Base-by-base conservation (phyloP, 2,329 filamentous ascomycete genomes). In the Colletotrichum sp. region DNA sequence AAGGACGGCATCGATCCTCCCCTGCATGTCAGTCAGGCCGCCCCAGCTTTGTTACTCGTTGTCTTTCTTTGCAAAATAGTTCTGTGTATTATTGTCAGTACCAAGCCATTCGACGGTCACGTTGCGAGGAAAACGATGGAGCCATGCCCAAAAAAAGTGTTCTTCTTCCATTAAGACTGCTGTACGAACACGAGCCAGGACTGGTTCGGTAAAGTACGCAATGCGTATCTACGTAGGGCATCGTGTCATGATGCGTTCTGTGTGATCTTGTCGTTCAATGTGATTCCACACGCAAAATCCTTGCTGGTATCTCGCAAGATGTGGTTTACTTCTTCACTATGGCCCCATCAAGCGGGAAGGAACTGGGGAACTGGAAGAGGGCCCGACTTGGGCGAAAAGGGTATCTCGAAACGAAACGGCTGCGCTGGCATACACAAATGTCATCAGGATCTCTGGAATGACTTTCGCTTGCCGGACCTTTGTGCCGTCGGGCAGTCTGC, bases 401-500 rank as follows among this genome's bases (percentile, higher is more conserved):
- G 74, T 76, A 76, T 76, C 70, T 61, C 24, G 52, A 64, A 64
- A 73, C 30, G 21, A 28, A 70, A 70, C 9, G 38, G 61, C 28
- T 24, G 26, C 26, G 64, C 38, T 59, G 24, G 30, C 21, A 75
- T 52, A 68, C 14, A 21, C 21, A 18, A 26, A n/a, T 12, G 52
- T 61, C 8, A 76, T 65, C 65, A 52, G 21, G 59, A 66, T 48
- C 34, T 66, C n/a, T 69, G 38, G 18, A 43, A 76, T 32, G 69
- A 67, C 48, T 68, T 69, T 21, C 66, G 63, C 34, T 58, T 34
- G 24, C 55, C 77, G 30, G 43, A 21, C n/a, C 76, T 75, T 74
- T 66, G 75, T 73, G 68, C 75, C 77, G 77, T 85, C 3, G 91
- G 88, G 80, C 92, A 94, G 24, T 92, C 87, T 63, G 82, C 84